Evolutionary conservation across 2,329 filamentous ascomycete species (phyloP), one percentile per base, ranked within the genome.

Genomic region (Rhynchosporium secalis): DNA sequence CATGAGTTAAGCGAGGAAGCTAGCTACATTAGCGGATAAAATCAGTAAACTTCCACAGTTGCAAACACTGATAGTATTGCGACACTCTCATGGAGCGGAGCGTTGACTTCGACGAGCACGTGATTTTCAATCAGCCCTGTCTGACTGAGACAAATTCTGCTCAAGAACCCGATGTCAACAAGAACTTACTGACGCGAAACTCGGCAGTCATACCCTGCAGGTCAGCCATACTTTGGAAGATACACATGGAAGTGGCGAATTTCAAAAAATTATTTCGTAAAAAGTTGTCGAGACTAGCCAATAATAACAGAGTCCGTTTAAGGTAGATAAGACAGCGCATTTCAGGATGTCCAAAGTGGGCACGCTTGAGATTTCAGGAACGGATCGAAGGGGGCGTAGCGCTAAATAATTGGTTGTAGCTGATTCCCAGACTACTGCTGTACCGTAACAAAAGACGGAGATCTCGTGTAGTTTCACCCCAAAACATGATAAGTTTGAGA

Each of bases 331-430:
- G 3, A 51, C 31, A 13, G 29, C 13, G 6, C 6, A 15, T 3
- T 40, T 28, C 15, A 12, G 28, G 8, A 12, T 13, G 10, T 52
- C n/a, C 7, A 54, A 41, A 54, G 38, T n/a, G 33, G 33, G 48
- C 31, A 36, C 20, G n/a, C 28, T n/a, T 31, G 29, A 49, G 47
- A 49, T 49, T 49, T 29, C 13, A 49, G 15, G 47, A 12, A 1
- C n/a, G 8, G 31, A n/a, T 52, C 38, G n/a, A 7, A 38, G 48
- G 47, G 47, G 48, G 47, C 47, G 47, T 31, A 49, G 47, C 29
- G 29, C 13, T 36, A 31, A 36, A 49, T 12, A 31, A 33, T 26
- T 6, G 15, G 33, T 20, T 41, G 12, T 29, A 36, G 36, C 40
- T 38, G 33, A 33, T n/a, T 28, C 26, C n/a, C 49, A 41, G n/a